Base-by-base conservation (phyloP, 805 yeast genomes). In the Zygosaccharomyces gambellarensis region DNA sequence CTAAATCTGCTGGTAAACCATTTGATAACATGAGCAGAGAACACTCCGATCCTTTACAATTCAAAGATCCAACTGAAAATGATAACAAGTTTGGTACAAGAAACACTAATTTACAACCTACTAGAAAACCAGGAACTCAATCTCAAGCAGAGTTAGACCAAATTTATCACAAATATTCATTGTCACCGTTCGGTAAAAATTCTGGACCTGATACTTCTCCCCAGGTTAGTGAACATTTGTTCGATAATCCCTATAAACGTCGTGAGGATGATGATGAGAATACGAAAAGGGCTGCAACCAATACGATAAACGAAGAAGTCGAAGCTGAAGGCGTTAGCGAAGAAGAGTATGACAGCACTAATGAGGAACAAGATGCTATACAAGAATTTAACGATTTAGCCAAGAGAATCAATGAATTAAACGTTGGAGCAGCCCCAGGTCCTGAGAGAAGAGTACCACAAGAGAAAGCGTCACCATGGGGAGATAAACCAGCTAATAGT, bases 171-270 rank as follows among this genome's bases (percentile, higher is more conserved):
- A 53, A 55, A 30, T 55, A 55, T 31, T 49, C 59, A 4, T 46
- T 34, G n/a, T 51, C 57, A 17, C 59, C 59, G 7, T 55, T 55
- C 36, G 55, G 55, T 11, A 43, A 49, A 44, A 36, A 46, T 2
- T 36, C 36, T 5, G 43, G 19, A 12, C 36, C 34, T 23, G 32
- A 30, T 30, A 36, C 36, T 23, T 51, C 47, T 27, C 55, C 51
- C 9, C 54, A 52, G 8, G 46, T 57, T 6, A 51, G 58, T 31
- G 54, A 45, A 14, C 48, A 43, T 19, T 45, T 47, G 22, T 36
- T 51, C 23, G 56, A 51, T 22, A 62, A 60, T 41, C 62, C 67
- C 9, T 60, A 65, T 46, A 59, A 61, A 32, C 60, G 59, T 40
- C 62, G 63, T 36, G 47, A 39, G 25, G 55, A 60, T 40, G 52